Conservation (phyloP, 768 basidiomycete genomes). For the Psilocybe subaeruginosa region DNA sequence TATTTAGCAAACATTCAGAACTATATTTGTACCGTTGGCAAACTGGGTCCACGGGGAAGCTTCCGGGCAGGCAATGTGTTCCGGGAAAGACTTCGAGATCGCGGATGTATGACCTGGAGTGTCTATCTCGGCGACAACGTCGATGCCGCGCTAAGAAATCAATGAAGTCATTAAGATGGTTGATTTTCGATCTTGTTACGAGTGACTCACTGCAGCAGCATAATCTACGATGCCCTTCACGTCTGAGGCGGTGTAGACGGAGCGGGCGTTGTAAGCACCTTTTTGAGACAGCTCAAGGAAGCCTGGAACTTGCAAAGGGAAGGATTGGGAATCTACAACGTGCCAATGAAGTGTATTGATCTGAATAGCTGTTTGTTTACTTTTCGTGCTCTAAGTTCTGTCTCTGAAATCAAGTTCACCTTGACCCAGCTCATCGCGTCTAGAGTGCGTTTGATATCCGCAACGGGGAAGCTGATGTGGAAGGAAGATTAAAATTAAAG, state of each 20-base stretch:
- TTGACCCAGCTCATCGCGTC: slow-evolving; percentile 83
- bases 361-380: slow-evolving; percentile 28
- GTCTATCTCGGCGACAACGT: slow-evolving; percentile 77
- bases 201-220: slow-evolving; percentile 63
- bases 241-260: slow-evolving; percentile 58
- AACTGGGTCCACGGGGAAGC: slow-evolving; percentile 63
- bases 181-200: neutral
- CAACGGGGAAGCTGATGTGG: slow-evolving; percentile 55
- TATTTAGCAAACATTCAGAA: neutral
- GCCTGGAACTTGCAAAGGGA: slow-evolving; percentile 67
- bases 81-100: slow-evolving; percentile 69
- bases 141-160: slow-evolving; percentile 64
- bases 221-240: slow-evolving; percentile 65
- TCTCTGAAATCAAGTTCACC: slow-evolving; percentile 28
- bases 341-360: slow-evolving; percentile 88
- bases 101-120: slow-evolving; percentile 82
- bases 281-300: slow-evolving; percentile 60
- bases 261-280: slow-evolving; percentile 66
- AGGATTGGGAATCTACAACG: slow-evolving; percentile 79
- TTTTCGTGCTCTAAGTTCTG: neutral
- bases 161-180: neutral
- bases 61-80: slow-evolving; percentile 72
- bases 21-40: slow-evolving; percentile 44
- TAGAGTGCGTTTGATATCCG: slow-evolving; percentile 67
- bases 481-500: neutral